Evolutionary conservation across 2,329 filamentous ascomycete genomes (phyloP), one percentile per base, ranked within the genome.

Genomic region (Verticillium nonalfalfae): DNA sequence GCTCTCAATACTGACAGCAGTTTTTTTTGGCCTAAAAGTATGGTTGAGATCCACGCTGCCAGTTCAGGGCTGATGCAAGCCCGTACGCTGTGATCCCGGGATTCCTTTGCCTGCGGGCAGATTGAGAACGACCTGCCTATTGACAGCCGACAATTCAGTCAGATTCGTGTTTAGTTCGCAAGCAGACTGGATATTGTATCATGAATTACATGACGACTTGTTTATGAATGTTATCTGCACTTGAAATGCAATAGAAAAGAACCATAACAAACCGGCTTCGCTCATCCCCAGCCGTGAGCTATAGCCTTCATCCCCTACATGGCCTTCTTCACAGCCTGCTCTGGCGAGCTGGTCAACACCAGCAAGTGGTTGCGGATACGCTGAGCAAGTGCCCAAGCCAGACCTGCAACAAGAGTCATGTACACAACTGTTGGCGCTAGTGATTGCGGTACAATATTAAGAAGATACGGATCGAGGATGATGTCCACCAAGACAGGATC

Each of bases 391-490:
- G 79, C 74, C 73, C 74, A 80, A 3, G 77, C 77, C 40, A 71
- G 65, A 33, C 75, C 64, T n/a, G 86, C 85, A 60, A 96, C 81
- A 3, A 84, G 66, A 4, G 81, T 68, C 60, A 96, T 81, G 74
- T 93, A 96, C 39, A 76, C 77, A 13, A 85, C 85, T 1, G 90
- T 94, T 21, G 90, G 87, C 26, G 90, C 69, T 15, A 98, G 78
- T 4, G 93, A 96, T 59, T 80, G 81, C 13, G 95, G 95, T 59
- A 98, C 81, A 15, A 93, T 71, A 76, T 96, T 95, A 69, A 88
- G 76, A 50, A 96, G 63, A 71, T 89, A 98, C 0, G 93, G 93
- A 73, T 98, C 95, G 31, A 99, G 84, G 68, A 97, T 90, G 73
- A 87, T 75, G 68, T 99, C 94, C 59, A 89, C 89, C 59, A 86